Evolutionary conservation across 129 eudicot genomes (phyloP).

Genomic region (Gnaphalium uliginosum): DNA sequence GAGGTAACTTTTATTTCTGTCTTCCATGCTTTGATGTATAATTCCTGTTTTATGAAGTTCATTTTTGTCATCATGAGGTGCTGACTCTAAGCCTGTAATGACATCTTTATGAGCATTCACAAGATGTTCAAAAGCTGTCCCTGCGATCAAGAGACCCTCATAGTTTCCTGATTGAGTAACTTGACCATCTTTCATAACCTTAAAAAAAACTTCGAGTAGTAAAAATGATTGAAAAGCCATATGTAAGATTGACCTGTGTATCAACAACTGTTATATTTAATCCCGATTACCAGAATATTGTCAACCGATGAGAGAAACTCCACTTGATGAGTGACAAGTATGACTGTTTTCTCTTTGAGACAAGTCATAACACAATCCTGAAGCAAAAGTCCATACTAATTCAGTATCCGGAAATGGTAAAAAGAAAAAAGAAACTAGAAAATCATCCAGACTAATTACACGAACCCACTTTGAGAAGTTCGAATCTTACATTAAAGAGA

Average conservation of each 20-base stretch:
- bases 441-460: neutral
- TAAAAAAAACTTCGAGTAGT: neutral
- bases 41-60: neutral
- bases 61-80: conserved; percentile 23
- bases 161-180: conserved; percentile 74
- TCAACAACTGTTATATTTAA: neutral
- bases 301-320: conserved; percentile 73
- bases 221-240: neutral
- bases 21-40: conserved; percentile 7
- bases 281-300: conserved; percentile 61
- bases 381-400: neutral
- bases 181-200: conserved; percentile 75
- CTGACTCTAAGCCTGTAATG: conserved; percentile 43
- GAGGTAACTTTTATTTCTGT: conserved; percentile 9
- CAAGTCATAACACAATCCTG: conserved; percentile 84
- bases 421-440: neutral
- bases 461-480: conserved; percentile 6
- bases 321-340: conserved; percentile 88
- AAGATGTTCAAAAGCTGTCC: conserved; percentile 68
- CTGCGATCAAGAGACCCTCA: conserved; percentile 50
- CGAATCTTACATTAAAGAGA: conserved; percentile 59
- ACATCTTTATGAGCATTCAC: conserved; percentile 68
- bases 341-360: conserved; percentile 58
- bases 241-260: neutral
- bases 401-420: no score